phyloP scores from a whole-genome alignment of 805 yeast genomes.

The Zygotorulaspora danielsina region DNA sequence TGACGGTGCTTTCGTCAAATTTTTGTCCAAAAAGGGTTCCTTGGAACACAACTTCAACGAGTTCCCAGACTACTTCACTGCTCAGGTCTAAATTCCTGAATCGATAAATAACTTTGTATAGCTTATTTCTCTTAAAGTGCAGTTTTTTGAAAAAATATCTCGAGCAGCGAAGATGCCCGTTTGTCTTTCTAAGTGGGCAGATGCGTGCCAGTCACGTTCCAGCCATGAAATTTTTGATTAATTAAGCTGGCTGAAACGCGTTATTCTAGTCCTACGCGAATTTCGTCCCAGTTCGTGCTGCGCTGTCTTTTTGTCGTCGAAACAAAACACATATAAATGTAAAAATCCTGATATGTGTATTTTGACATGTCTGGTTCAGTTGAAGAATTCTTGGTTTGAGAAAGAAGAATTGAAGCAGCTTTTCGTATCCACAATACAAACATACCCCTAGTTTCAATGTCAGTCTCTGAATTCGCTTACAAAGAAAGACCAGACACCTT shows the following conservation, averaged over 20 bases:
- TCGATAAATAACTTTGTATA: background rate
- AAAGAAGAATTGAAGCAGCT: no score
- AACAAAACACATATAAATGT: no score
- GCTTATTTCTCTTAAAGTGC: background rate
- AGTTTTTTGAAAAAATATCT: no score
- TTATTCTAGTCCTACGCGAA: slow-evolving; percentile 3
- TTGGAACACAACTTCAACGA: slow-evolving; percentile 84
- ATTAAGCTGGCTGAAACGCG: no score
- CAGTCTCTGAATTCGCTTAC: slow-evolving; percentile 54
- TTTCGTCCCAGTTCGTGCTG: background rate
- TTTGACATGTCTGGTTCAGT: no score
- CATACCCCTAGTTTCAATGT: slow-evolving; percentile 14
- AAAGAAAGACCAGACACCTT: slow-evolving; percentile 81
- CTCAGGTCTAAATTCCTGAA: slow-evolving; percentile 37
- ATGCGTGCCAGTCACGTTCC: no score
- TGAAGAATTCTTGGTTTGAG: no score
- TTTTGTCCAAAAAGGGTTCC: slow-evolving; percentile 94
- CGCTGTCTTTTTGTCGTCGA: slow-evolving; percentile 5
- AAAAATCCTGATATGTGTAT: no score
- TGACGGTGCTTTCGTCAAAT: slow-evolving; percentile 99
- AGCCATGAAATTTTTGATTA: no score
- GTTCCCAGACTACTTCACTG: slow-evolving; percentile 80
- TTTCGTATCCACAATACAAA: no score
- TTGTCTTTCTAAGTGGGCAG: no score
- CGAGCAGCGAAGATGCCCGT: no score